A percentile compares a stretch with the other conserved stretches of the same genome.
phyloP scores from a whole-genome alignment of 306 rosid species.

The Abrus pulchellus region DNA sequence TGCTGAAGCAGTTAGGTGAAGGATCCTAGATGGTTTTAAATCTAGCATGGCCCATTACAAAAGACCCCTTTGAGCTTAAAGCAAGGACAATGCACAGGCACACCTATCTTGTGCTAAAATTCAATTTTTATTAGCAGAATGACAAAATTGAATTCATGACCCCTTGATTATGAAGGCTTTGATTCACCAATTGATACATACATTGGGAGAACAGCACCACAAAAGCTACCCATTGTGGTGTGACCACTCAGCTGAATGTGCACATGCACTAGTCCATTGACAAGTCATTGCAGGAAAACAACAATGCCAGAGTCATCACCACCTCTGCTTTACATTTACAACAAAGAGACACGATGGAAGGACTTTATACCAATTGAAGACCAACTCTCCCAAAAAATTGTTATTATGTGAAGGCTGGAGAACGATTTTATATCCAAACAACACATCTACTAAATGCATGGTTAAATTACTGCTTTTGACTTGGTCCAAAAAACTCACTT shows the following conservation, averaged over 20 bases:
- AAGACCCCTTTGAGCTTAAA: neutral
- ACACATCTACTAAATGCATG: neutral
- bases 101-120: neutral
- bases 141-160: conserved; percentile 2
- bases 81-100: neutral
- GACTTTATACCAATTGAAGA: neutral
- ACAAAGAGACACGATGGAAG: neutral
- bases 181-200: neutral
- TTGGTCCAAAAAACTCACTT: neutral
- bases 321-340: neutral
- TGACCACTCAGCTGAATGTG: neutral
- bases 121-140: neutral
- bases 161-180: neutral
- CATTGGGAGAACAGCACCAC: neutral
- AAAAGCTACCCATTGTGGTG: neutral
- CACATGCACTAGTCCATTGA: neutral
- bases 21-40: neutral
- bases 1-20: neutral
- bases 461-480: conserved; percentile 18
- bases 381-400: conserved; percentile 12
- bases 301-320: neutral
- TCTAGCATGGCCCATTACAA: neutral
- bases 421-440: neutral
- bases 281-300: neutral
- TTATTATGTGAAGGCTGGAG: neutral